Evolutionary conservation across 202 grass and related monocot species (phyloP).

Genomic region (Setaria italica): DNA sequence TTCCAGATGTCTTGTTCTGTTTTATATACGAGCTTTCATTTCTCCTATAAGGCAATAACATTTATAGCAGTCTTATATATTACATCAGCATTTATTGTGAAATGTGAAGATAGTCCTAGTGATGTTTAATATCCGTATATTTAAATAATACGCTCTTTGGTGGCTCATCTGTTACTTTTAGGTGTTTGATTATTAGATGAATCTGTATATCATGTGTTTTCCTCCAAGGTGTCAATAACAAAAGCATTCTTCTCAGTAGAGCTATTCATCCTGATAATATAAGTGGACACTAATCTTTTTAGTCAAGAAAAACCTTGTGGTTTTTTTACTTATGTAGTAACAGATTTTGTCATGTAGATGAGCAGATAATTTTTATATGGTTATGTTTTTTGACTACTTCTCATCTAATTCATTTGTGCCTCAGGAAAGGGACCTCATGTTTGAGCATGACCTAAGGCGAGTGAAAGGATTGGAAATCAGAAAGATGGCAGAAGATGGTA

Average conservation of each 20-base stretch:
- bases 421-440: conserved; percentile 88
- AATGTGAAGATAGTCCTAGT: conserved; percentile 5
- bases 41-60: background rate
- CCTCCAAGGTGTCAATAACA: background rate
- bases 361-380: background rate
- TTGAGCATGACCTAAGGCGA: conserved; percentile 87
- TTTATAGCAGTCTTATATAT: conserved; percentile 18
- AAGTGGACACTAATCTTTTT: background rate
- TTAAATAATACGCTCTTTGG: conserved; percentile 13
- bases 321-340: conserved; percentile 13
- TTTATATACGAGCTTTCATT: conserved; percentile 20
- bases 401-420: conserved; percentile 24
- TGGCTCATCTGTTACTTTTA: background rate
- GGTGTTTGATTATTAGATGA: conserved; percentile 20
- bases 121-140: conserved; percentile 18
- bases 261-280: conserved; percentile 33
- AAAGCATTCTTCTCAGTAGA: background rate
- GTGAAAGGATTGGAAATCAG: conserved; percentile 92
- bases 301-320: background rate
- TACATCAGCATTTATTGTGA: conserved; percentile 18
- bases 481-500: conserved; percentile 89
- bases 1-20: conserved; percentile 21
- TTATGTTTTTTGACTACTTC: background rate
- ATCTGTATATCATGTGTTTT: background rate
- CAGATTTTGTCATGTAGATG: background rate